These are phyloP conservation scores for Colletotrichum godetiae DNA, from an alignment of 2,329 filamentous ascomycete genomes.

Conservation along the genomic window DNA sequence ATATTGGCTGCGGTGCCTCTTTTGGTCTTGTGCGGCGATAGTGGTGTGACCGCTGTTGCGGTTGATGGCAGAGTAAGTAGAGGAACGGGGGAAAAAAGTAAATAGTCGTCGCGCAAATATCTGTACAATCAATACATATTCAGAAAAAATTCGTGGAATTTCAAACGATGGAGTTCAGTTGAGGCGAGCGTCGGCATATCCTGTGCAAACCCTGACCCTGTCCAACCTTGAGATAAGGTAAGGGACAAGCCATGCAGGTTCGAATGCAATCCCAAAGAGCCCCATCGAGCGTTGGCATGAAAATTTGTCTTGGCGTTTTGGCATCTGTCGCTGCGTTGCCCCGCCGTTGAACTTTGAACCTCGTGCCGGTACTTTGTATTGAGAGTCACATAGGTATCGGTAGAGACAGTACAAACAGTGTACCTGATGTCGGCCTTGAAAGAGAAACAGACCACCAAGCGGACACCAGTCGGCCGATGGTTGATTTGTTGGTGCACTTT, in stretches of 20 bases:
- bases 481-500: not conserved
- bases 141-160: not conserved
- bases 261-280: conserved; percentile 25
- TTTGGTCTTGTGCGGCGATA: not conserved
- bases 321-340: conserved; percentile 23
- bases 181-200: not conserved
- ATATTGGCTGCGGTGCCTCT: not conserved
- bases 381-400: no score
- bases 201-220: not conserved
- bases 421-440: not conserved
- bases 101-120: not conserved
- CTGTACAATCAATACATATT: not conserved
- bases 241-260: conserved; percentile 18
- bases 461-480: conserved; percentile 6
- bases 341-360: conserved; percentile 17
- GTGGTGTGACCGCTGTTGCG: not conserved
- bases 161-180: not conserved
- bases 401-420: no score
- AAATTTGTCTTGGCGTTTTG: conserved; percentile 31
- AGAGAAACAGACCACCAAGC: not conserved
- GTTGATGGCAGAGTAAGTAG: not conserved
- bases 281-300: conserved; percentile 27
- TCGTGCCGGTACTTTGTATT: not conserved
- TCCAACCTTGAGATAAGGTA: conserved; percentile 6
- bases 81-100: not conserved